A percentile compares a stretch with the other conserved stretches of the same genome.
Conservation (phyloP, 331 rosid genomes). For the Spiraea crenata region DNA sequence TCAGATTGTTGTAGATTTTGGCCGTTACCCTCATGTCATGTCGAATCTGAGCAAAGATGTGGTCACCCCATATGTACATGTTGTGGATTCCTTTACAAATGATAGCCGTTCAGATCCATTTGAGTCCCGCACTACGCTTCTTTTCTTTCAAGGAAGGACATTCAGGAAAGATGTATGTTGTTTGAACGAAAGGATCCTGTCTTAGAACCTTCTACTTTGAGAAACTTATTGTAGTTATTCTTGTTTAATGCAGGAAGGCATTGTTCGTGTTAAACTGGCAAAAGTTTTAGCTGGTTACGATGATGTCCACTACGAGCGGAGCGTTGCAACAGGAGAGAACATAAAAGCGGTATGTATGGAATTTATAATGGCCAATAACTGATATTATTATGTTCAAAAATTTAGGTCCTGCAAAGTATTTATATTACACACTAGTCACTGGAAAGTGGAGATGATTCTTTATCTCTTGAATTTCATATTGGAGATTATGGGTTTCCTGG, state of each 20-base stretch:
- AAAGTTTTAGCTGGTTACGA: constrained; percentile 62
- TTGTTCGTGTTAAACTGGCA: constrained; percentile 78
- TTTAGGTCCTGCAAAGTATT: constrained; percentile 8
- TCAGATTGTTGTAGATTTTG: constrained; percentile 95
- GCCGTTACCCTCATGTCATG: constrained; percentile 73
- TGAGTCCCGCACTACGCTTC: constrained; percentile 63
- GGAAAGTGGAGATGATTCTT: constrained; percentile 12
- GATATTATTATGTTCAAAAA: constrained; percentile 5
- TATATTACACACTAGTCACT: not conserved
- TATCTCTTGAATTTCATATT: constrained; percentile 16
- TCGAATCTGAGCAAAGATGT: constrained; percentile 88
- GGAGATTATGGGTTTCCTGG: not conserved
- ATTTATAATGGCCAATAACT: constrained; percentile 6
- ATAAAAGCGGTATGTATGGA: constrained; percentile 64
- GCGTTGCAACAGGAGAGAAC: constrained; percentile 73
- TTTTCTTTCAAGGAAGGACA: constrained; percentile 88
- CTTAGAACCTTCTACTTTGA: constrained; percentile 14
- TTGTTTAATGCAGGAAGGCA: constrained; percentile 72
- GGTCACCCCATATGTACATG: constrained; percentile 88
- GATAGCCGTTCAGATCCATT: constrained; percentile 73
- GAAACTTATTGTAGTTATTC: constrained; percentile 23
- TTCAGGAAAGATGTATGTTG: constrained; percentile 80
- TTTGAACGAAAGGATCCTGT: constrained; percentile 9
- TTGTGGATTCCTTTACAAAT: constrained; percentile 71
- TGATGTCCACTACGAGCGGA: constrained; percentile 80